Evolutionary conservation across 2,329 filamentous ascomycete species (phyloP).

Genomic region (Tolypocladium inflatum): DNA sequence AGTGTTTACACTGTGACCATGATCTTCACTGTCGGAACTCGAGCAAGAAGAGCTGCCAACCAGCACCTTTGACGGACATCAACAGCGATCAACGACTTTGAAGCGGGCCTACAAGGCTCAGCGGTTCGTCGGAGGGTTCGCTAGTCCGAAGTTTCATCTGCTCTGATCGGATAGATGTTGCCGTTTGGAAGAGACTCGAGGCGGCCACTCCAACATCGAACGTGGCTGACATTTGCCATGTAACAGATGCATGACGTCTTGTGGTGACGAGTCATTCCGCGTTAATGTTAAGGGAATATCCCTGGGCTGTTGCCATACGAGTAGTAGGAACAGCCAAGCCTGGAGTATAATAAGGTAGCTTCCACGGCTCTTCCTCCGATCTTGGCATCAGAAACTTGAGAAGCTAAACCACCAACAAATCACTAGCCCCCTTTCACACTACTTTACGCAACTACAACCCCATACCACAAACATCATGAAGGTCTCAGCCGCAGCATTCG

Average conservation of each 20-base stretch:
- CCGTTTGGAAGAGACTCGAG: neutral
- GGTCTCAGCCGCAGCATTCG: constrained; percentile 1
- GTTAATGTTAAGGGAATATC: neutral
- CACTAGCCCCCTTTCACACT: neutral
- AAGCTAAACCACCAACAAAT: neutral
- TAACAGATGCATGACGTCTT: neutral
- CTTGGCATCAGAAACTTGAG: neutral
- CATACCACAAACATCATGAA: constrained; percentile 2
- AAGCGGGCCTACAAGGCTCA: neutral
- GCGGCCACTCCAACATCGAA: neutral
- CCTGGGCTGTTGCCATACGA: neutral
- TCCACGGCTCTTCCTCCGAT: neutral
- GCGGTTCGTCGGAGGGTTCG: neutral
- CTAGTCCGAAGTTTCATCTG: neutral
- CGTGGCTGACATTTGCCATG: neutral
- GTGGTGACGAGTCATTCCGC: neutral
- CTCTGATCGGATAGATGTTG: neutral
- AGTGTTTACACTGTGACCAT: neutral
- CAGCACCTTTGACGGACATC: too few relatives aligned
- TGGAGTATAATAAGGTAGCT: neutral
- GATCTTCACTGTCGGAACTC: neutral
- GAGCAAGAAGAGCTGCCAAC: neutral
- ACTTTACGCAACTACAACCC: neutral
- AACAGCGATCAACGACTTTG: too few relatives aligned
- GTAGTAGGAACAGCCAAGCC: neutral